Conservation (phyloP, 2,329 filamentous ascomycete species). For the Xylaria sp. region DNA sequence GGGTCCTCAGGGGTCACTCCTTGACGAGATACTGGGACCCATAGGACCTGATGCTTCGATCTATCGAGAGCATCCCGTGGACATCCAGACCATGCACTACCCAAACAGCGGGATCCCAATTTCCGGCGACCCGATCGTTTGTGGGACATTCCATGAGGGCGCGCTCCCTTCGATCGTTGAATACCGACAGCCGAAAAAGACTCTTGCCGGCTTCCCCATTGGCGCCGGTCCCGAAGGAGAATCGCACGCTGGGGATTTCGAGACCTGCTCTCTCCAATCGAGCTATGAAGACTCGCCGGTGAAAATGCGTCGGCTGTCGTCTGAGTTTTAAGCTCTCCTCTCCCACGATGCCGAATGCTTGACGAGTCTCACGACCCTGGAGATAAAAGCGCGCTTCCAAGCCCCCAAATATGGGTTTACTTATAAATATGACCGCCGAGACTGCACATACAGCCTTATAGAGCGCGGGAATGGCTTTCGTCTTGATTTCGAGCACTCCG, state of each 20-base stretch:
- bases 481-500: too few species aligned
- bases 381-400: not conserved
- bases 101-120: constrained; percentile 48
- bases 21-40: constrained; percentile 28
- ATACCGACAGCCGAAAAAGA: constrained; percentile 25
- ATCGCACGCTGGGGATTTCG: constrained; percentile 49
- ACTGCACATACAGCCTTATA: not conserved
- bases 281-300: not conserved
- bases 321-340: constrained; percentile 21
- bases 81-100: constrained; percentile 40
- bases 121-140: constrained; percentile 17
- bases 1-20: constrained; percentile 18
- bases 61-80: constrained; percentile 25
- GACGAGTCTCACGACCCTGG: not conserved
- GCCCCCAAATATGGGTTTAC: not conserved
- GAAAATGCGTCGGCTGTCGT: constrained; percentile 18
- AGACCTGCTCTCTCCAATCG: constrained; percentile 39
- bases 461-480: not conserved
- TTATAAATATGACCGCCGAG: not conserved
- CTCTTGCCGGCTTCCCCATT: constrained; percentile 53
- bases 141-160: not conserved
- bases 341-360: not conserved
- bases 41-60: not conserved
- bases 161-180: constrained; percentile 25
- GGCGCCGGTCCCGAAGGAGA: constrained; percentile 56